phyloP scores from a whole-genome alignment of 495 filamentous ascomycete species.

The Aspergillus olivimuriae region DNA sequence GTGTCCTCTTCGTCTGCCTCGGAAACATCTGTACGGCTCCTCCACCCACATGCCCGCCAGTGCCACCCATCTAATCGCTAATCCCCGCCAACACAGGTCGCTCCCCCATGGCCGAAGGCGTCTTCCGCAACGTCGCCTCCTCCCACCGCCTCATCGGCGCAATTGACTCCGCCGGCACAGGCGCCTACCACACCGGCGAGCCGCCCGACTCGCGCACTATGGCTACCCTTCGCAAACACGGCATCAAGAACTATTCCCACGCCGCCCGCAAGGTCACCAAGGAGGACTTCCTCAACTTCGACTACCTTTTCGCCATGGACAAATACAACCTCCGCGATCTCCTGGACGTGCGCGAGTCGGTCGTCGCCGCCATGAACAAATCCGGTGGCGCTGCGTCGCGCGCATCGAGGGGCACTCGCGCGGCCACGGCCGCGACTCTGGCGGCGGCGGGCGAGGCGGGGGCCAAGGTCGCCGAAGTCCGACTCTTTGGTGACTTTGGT shows the following conservation, averaged over 20 bases:
- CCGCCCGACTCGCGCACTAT: slow-evolving; percentile 79
- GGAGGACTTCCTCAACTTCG: slow-evolving; percentile 73
- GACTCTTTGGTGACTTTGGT: slow-evolving; percentile 81
- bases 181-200: slow-evolving; percentile 69
- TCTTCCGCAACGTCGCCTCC: slow-evolving; percentile 69
- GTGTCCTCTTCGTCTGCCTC: slow-evolving; percentile 90
- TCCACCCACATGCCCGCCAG: slow-evolving; percentile 1
- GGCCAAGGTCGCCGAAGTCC: slow-evolving; percentile 48
- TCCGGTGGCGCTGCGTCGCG: slow-evolving; percentile 19
- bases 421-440: slow-evolving; percentile 21
- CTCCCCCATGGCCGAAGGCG: slow-evolving; percentile 93
- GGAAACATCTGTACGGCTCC: slow-evolving; percentile 80
- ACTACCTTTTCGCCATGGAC: slow-evolving; percentile 96
- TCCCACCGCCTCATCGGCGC: slow-evolving; percentile 52
- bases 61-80: slow-evolving; percentile 7
- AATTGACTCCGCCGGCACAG: slow-evolving; percentile 88
- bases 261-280: slow-evolving; percentile 64
- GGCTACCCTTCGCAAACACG: slow-evolving; percentile 65
- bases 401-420: slow-evolving; percentile 19
- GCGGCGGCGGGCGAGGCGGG: slow-evolving; percentile 23
- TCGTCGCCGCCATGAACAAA: slow-evolving; percentile 41
- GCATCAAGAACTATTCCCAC: slow-evolving; percentile 72
- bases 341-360: slow-evolving; percentile 46
- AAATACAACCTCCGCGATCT: slow-evolving; percentile 72
- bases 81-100: slow-evolving; percentile 33